Evolutionary conservation across 257 asterid genomes (phyloP), one percentile per base, ranked within the genome.

Genomic region (Primulina tabacum): DNA sequence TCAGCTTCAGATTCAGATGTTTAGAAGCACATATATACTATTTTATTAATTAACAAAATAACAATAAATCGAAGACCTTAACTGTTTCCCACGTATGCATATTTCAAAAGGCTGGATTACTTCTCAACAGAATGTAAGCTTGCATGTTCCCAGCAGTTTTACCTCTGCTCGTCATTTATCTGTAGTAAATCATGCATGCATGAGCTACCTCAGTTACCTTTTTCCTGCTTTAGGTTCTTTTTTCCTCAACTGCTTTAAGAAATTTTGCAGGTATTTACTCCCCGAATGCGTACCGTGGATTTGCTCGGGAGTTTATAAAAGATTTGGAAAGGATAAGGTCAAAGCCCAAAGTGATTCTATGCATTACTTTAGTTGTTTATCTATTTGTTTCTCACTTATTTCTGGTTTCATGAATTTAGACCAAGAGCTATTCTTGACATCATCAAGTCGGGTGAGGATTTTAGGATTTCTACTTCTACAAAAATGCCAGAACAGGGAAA

Each of bases 401-500:
- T 58, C 2, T 4, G 57, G 67, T 28, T 60, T 71, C 80, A 20
- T 69, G 70, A 16, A 70, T 70, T 50, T 52, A 93, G 99, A 83
- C 97, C 99, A 10, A 87, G 91, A 83, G 97, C 96, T 70, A 93
- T 93, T 70, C 82, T 90, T 10, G 97, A 93, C 80, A 93, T 93
- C 75, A 93, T 93, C 67, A 87, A 74, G 81, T 93, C 97, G 7
- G 99, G 97, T 26, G 99, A 93, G 78, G 99, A 90, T 84, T 93
- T 93, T 58, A 81, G 97, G 84, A 90, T 93, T 78, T 89, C 96
- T 33, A 86, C 96, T 69, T 34, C 79, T 43, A 89, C 99, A 53
- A 93, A 93, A 79, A 93, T 90, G 99, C 99, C 99, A 6, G 97
- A 89, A 80, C 99, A 90, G 75, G 97, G 99, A 71, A 93, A 35